phyloP scores from a whole-genome alignment of 2,329 filamentous ascomycete species.

The Thelonectria discophora region DNA sequence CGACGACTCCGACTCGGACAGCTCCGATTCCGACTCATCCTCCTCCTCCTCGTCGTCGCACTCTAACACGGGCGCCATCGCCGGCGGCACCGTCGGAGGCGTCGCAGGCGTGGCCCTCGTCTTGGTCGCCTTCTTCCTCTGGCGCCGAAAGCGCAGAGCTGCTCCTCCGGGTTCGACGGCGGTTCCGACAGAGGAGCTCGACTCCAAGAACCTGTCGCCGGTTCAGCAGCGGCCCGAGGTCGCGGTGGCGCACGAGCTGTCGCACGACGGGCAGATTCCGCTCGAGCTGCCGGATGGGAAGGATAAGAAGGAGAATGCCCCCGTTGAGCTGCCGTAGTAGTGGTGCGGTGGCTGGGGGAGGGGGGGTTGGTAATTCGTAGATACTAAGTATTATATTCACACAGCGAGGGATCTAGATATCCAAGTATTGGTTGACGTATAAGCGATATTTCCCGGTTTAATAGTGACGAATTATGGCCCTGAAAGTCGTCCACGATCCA shows the following conservation, averaged over 20 bases:
- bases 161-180: not conserved
- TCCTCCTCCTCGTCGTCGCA: not conserved
- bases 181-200: not conserved
- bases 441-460: too few relatives aligned
- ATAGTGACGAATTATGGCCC: too few relatives aligned
- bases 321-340: not conserved
- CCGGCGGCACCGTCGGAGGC: constrained; percentile 2
- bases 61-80: constrained; percentile 5
- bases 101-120: not conserved
- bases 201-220: not conserved
- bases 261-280: not conserved
- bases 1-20: not conserved
- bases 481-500: too few relatives aligned
- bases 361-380: too few relatives aligned
- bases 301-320: not conserved
- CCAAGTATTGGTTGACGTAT: too few relatives aligned
- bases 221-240: not conserved
- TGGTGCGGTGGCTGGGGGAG: too few relatives aligned
- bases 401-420: too few relatives aligned
- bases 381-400: too few relatives aligned
- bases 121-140: constrained; percentile 1
- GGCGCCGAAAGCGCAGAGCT: constrained; percentile 6
- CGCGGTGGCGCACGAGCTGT: not conserved
- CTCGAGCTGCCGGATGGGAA: not conserved
- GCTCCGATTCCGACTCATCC: not conserved